Evolutionary conservation across 31 red algal genomes (phyloP).

Genomic region (Endocladia muricata): DNA sequence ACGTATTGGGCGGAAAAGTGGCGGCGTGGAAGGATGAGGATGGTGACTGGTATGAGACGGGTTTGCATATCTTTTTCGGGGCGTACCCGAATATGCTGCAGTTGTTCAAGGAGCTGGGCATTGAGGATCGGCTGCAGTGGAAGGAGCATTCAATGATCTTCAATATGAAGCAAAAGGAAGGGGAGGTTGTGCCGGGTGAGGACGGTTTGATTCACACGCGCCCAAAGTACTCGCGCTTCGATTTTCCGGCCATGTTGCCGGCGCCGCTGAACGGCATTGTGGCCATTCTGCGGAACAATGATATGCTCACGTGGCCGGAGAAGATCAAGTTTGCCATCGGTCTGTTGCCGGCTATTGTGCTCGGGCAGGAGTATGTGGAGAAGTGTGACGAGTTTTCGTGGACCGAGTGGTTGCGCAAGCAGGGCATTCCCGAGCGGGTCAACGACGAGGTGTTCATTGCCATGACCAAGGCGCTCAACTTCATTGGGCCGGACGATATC

Average conservation of each 20-base stretch:
- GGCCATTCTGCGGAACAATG: slow-evolving; percentile 87
- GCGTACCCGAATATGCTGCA: slow-evolving; percentile 94
- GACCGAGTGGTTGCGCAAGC: slow-evolving; percentile 90
- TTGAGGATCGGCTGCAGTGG: slow-evolving; percentile 95
- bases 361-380: slow-evolving; percentile 90
- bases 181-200: slow-evolving; percentile 1
- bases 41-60: slow-evolving; percentile 98
- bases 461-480: slow-evolving; percentile 97
- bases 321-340: slow-evolving; percentile 88
- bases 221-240: slow-evolving; percentile 79
- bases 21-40: slow-evolving; percentile 97
- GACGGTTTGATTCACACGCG: slow-evolving; percentile 19
- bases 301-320: slow-evolving; percentile 95
- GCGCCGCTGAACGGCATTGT: slow-evolving; percentile 89
- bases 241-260: slow-evolving; percentile 81
- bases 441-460: slow-evolving; percentile 98
- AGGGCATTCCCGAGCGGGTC: slow-evolving; percentile 86
- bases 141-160: slow-evolving; percentile 97
- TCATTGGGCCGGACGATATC: slow-evolving; percentile 96
- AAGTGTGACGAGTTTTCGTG: slow-evolving; percentile 72
- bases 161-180: slow-evolving; percentile 65
- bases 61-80: slow-evolving; percentile 98
- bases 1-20: slow-evolving; percentile 95
- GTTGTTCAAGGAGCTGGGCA: slow-evolving; percentile 84
- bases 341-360: slow-evolving; percentile 84